Conservation (phyloP, 306 rosid species). For the Inga leiocalycina region DNA sequence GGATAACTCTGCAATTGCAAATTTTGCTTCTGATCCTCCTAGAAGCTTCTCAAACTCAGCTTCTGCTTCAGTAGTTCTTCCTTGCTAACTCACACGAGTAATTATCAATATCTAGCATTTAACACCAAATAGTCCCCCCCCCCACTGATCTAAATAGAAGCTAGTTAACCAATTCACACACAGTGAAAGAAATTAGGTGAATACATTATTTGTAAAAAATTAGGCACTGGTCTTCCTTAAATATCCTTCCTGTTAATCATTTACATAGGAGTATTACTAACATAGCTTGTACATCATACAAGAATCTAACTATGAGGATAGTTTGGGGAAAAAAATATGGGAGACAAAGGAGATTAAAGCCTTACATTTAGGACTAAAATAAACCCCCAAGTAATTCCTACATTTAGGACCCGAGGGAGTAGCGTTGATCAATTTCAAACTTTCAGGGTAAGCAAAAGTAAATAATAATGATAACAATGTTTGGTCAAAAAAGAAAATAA, state of each 20-base stretch:
- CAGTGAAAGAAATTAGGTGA: not conserved
- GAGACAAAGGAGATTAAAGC: too few species aligned
- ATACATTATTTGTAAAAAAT: not conserved
- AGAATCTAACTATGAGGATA: not conserved
- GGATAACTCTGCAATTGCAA: constrained; percentile 78
- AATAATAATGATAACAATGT: not conserved
- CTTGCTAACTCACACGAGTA: constrained; percentile 64
- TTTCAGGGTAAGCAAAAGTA: not conserved
- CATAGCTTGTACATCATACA: not conserved
- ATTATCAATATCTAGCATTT: constrained; percentile 5
- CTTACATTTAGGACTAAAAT: not conserved
- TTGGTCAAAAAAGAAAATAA: not conserved
- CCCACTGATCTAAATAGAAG: not conserved
- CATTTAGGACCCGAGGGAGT: not conserved
- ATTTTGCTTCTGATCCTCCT: constrained; percentile 84
- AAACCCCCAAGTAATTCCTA: not conserved
- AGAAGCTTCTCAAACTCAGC: constrained; percentile 83
- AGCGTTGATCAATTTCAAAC: not conserved
- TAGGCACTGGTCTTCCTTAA: not conserved
- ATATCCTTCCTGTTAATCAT: not conserved
- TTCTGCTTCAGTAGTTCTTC: constrained; percentile 86
- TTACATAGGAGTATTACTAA: not conserved
- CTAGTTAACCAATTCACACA: not conserved
- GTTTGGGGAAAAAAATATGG: not conserved
- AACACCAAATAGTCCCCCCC: not conserved